These are phyloP conservation scores for Ceratopteris richardii DNA, from an alignment of 75 land plant genomes.

Conservation along the genomic window DNA sequence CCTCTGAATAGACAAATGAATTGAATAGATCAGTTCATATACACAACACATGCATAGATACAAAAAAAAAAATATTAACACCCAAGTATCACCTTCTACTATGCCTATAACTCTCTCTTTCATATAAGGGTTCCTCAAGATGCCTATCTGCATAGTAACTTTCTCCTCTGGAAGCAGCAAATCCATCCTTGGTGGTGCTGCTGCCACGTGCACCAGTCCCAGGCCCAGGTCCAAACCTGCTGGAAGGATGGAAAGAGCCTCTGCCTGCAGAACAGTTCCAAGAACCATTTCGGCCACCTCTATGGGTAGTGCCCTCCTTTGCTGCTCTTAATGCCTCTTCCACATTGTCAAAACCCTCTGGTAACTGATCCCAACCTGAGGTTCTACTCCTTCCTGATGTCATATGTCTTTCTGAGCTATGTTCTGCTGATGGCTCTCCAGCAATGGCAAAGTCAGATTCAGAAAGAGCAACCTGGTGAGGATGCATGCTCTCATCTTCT, in stretches of 20 bases:
- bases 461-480: neutral
- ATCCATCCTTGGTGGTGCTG: neutral
- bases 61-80: neutral
- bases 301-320: slow-evolving; percentile 11
- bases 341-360: slow-evolving; percentile 33
- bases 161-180: slow-evolving; percentile 3
- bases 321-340: slow-evolving; percentile 29
- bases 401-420: slow-evolving; percentile 1
- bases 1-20: neutral
- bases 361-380: slow-evolving; percentile 60
- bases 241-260: neutral
- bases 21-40: neutral
- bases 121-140: slow-evolving; percentile 11
- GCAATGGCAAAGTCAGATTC: neutral
- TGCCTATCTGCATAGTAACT: slow-evolving; percentile 13
- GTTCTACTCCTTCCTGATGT: slow-evolving; percentile 14
- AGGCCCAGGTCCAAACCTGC: neutral
- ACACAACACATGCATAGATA: slow-evolving; percentile 1
- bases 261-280: slow-evolving; percentile 5
- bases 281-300: slow-evolving; percentile 3
- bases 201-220: neutral
- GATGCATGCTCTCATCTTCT: neutral
- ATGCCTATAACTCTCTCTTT: slow-evolving; percentile 12
- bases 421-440: slow-evolving; percentile 2
- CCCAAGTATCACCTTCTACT: slow-evolving; percentile 20